Base-by-base conservation (phyloP, 2,329 filamentous ascomycete species). In the Ophiognomonia clavigignenti-juglandacearum region DNA sequence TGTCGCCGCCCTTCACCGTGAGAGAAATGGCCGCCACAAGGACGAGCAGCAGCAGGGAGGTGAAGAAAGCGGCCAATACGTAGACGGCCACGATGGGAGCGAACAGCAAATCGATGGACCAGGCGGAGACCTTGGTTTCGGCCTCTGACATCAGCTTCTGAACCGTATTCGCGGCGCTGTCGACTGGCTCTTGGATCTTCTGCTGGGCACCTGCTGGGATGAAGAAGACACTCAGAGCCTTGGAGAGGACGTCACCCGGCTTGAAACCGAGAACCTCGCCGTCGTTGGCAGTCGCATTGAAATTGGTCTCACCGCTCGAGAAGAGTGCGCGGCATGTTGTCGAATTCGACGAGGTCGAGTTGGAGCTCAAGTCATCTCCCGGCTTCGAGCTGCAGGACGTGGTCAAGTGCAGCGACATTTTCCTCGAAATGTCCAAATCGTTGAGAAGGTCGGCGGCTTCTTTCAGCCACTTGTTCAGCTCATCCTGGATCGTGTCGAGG, bases 41-140 rank as follows among this genome's bases (percentile, higher is more conserved):
- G 18, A 48, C 6, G 10, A 51, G 38, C 18, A 51, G 23, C 41
- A 51, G 42, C 16, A 51, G n/a, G n/a, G 27, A 27, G 18, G 27
- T 36, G 40, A 51, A 39, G 27, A 45, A 29, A 20, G 26, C 22
- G 11, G 49, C 45, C 11, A 45, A 7, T 32, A 34, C 37, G 45
- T 48, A 51, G 27, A 51, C 35, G 49, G 18, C 49, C 38, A 51
- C 49, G 46, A 51, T 51, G 34, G 49, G 49, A 26, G 45, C 38
- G 38, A 51, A 51, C 24, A 51, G 42, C 7, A 51, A 42, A 22
- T 48, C 39, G 45, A 43, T 26, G 26, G 45, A 16, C 49, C 49
- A 51, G 38, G 37, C 35, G 18, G 45, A 29, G 14, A 51, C 22
- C 8, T 51, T 45, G 27, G 31, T 29, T 8, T 38, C 46, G 22